These are phyloP conservation scores for Ocimum tenuiflorum DNA, from an alignment of 257 asterid genomes.

Conservation along the genomic window DNA sequence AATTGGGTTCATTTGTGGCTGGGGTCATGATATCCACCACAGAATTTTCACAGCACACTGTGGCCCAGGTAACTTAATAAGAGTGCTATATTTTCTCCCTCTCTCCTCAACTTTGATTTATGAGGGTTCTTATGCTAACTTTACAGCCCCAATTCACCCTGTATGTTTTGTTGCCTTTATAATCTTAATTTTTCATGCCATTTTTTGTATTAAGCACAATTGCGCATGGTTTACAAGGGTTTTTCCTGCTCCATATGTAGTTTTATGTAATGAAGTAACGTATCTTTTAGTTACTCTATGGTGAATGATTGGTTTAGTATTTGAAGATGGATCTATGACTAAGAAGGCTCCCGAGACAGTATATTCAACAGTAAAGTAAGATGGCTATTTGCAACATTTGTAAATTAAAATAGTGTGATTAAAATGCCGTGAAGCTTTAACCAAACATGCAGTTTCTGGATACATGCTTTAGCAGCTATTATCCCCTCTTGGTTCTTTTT, in stretches of 20 bases:
- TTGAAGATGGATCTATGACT: background rate
- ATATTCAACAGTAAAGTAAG: background rate
- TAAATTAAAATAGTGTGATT: background rate
- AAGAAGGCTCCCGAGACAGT: constrained; percentile 1
- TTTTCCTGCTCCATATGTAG: background rate
- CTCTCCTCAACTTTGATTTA: background rate
- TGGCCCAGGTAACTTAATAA: constrained; percentile 53
- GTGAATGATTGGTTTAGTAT: background rate
- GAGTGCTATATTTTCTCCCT: background rate
- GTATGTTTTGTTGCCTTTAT: background rate
- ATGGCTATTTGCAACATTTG: background rate
- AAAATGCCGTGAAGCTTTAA: background rate
- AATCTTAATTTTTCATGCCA: constrained; percentile 5
- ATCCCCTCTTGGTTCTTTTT: background rate
- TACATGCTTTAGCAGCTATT: background rate
- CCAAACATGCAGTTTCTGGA: background rate
- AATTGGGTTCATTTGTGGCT: constrained; percentile 87
- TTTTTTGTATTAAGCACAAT: background rate
- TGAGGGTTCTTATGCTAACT: background rate
- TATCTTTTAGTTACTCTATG: background rate
- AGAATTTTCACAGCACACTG: constrained; percentile 76
- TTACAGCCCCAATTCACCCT: background rate
- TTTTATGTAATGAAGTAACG: background rate
- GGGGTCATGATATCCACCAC: constrained; percentile 94
- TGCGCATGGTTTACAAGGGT: background rate